Conservation (phyloP, 208 protist genomes). For the Strigomonas culicis region DNA sequence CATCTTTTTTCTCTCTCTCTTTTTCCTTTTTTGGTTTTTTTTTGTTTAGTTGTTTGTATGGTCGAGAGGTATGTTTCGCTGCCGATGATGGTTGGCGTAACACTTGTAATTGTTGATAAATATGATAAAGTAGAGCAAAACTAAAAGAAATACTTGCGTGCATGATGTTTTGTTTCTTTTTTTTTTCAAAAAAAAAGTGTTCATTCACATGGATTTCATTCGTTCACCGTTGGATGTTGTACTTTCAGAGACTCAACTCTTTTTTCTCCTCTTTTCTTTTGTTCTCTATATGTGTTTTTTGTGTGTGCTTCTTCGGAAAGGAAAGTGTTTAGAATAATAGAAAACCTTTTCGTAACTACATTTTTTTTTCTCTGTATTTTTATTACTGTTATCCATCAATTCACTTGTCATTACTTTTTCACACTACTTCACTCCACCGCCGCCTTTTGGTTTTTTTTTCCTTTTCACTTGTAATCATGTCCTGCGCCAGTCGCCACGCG, state of each 20-base stretch:
- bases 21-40: neutral
- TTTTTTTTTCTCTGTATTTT: neutral
- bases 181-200: slow-evolving; percentile 6
- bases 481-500: too few species aligned
- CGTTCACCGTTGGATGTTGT: too few species aligned
- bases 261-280: neutral
- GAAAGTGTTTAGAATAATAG: neutral
- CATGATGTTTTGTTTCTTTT: neutral
- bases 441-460: neutral
- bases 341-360: too few species aligned
- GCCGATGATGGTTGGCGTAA: too few species aligned
- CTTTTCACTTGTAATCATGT: too few species aligned
- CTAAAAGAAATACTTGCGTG: neutral
- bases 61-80: too few species aligned
- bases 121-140: neutral
- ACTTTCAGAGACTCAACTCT: too few species aligned
- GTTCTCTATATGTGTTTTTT: neutral
- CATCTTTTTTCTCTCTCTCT: neutral
- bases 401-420: neutral
- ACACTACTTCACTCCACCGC: neutral
- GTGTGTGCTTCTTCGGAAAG: neutral
- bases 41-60: slow-evolving; percentile 9
- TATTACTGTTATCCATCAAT: neutral
- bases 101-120: neutral
- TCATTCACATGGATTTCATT: slow-evolving; percentile 1